Percentiles rank a stretch among this genome's conserved stretches.
Conservation (phyloP, 2,329 filamentous ascomycete genomes). For the Aspergillus viridinutans region DNA sequence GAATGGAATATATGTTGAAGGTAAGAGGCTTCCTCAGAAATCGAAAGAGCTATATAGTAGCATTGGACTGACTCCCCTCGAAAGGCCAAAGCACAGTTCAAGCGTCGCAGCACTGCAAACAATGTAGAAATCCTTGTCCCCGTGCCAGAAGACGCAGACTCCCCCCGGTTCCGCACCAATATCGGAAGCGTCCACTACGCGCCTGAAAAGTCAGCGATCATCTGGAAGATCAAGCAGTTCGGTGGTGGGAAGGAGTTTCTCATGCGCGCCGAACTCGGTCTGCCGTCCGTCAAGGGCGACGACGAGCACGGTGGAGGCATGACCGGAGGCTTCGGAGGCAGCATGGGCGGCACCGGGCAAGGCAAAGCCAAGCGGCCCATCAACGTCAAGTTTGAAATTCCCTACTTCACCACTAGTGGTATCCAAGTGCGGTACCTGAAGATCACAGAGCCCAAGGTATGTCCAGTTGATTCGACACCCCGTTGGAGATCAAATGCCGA, state of each 20-base stretch:
- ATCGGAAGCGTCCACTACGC: slow-evolving; percentile 97
- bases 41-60: background rate
- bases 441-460: slow-evolving; percentile 98
- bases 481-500: background rate
- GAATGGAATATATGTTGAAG: slow-evolving; percentile 99
- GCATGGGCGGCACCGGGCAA: slow-evolving; percentile 85
- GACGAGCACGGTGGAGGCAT: slow-evolving; percentile 95
- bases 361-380: slow-evolving; percentile 94
- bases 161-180: slow-evolving; percentile 92
- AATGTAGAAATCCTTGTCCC: slow-evolving; percentile 98
- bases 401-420: slow-evolving; percentile 99
- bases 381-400: slow-evolving; percentile 99
- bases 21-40: slow-evolving; percentile 29
- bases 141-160: slow-evolving; percentile 94
- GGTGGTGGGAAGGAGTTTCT: slow-evolving; percentile 97
- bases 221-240: slow-evolving; percentile 99
- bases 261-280: slow-evolving; percentile 92
- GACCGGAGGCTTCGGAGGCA: slow-evolving; percentile 95
- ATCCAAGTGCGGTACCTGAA: slow-evolving; percentile 98
- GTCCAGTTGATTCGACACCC: slow-evolving; percentile 17
- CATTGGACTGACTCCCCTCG: slow-evolving; percentile 1
- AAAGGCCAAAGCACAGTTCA: slow-evolving; percentile 89
- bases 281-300: slow-evolving; percentile 90
- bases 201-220: slow-evolving; percentile 92
- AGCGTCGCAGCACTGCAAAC: slow-evolving; percentile 93